Conservation (phyloP, 163 green algal species). For the Scenedesmus sp. region DNA sequence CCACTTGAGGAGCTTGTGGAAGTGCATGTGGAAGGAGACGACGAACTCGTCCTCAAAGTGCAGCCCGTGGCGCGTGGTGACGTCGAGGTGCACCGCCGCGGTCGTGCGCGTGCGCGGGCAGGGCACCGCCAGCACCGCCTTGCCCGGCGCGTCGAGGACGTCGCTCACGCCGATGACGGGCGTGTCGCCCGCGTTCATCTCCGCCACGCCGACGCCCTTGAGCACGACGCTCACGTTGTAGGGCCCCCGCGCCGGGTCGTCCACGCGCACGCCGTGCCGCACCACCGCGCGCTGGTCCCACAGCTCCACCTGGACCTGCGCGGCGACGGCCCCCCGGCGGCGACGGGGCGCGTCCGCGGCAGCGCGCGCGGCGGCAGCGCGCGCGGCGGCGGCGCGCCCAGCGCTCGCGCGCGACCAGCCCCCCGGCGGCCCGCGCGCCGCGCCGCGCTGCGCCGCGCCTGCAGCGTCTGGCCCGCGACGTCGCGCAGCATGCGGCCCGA, state of each 20-base stretch:
- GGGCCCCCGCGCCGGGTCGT: conserved; percentile 57
- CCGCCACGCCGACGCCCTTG: conserved; percentile 72
- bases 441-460: conserved; percentile 44
- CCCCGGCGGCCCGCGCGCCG: too few relatives aligned
- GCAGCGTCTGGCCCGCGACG: conserved; percentile 80
- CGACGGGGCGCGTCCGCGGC: not conserved
- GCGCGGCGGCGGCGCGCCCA: not conserved
- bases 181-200: conserved; percentile 80
- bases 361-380: not conserved
- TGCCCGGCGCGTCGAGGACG: conserved; percentile 72
- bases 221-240: conserved; percentile 86
- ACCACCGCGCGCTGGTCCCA: conserved; percentile 54
- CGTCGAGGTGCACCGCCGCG: conserved; percentile 77
- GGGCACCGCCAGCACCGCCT: conserved; percentile 77
- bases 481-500: conserved; percentile 69
- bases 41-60: conserved; percentile 84
- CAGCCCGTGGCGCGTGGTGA: conserved; percentile 66
- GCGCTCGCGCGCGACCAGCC: too few relatives aligned
- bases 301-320: conserved; percentile 61
- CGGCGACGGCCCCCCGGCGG: not conserved
- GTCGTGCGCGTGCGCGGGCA: conserved; percentile 78
- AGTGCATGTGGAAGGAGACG: conserved; percentile 96
- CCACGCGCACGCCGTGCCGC: conserved; percentile 41
- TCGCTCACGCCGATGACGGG: conserved; percentile 88
- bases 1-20: conserved; percentile 92